Percentiles rank a stretch among this genome's conserved stretches.
Conservation (phyloP, 2,329 filamentous ascomycete species). For the Verticillium longisporum region DNA sequence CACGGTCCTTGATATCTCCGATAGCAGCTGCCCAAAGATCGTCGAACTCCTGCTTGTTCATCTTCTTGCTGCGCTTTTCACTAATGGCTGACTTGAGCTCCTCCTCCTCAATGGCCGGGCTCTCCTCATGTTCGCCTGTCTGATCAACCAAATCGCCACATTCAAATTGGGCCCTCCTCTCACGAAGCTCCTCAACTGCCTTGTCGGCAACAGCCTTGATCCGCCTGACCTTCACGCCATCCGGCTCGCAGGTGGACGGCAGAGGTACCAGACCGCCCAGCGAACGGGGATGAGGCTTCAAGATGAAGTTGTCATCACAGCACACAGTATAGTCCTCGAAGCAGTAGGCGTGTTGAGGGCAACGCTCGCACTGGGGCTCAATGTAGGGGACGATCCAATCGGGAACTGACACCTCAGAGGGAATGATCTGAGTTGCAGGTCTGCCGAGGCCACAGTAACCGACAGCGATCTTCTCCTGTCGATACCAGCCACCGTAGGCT, state of each 20-base stretch:
- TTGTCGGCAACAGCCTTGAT: conserved; percentile 84
- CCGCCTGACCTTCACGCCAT: conserved; percentile 83
- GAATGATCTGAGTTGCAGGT: conserved; percentile 44
- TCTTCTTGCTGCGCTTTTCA: conserved; percentile 71
- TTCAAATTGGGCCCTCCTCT: conserved; percentile 82
- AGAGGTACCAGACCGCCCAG: conserved; percentile 75
- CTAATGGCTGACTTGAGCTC: conserved; percentile 73
- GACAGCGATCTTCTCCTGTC: conserved; percentile 92
- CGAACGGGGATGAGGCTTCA: conserved; percentile 77
- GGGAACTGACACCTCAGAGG: conserved; percentile 51
- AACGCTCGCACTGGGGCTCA: conserved; percentile 80
- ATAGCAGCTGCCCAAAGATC: conserved; percentile 74
- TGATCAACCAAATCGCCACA: conserved; percentile 68
- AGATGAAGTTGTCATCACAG: conserved; percentile 83
- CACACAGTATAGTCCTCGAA: conserved; percentile 68
- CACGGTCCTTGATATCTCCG: conserved; percentile 59
- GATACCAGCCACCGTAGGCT: conserved; percentile 75
- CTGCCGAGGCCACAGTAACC: conserved; percentile 88
- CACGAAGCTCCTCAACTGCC: conserved; percentile 77
- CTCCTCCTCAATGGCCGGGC: conserved; percentile 56
- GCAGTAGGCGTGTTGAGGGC: conserved; percentile 85
- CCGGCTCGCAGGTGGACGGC: conserved; percentile 87
- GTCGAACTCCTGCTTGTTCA: conserved; percentile 85
- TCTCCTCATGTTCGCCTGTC: conserved; percentile 50
- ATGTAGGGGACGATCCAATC: conserved; percentile 64